Percentiles rank a stretch among this genome's conserved stretches.
These are phyloP conservation scores for Glaciozyma martinii DNA, from an alignment of 768 basidiomycete species.

Conservation along the genomic window DNA sequence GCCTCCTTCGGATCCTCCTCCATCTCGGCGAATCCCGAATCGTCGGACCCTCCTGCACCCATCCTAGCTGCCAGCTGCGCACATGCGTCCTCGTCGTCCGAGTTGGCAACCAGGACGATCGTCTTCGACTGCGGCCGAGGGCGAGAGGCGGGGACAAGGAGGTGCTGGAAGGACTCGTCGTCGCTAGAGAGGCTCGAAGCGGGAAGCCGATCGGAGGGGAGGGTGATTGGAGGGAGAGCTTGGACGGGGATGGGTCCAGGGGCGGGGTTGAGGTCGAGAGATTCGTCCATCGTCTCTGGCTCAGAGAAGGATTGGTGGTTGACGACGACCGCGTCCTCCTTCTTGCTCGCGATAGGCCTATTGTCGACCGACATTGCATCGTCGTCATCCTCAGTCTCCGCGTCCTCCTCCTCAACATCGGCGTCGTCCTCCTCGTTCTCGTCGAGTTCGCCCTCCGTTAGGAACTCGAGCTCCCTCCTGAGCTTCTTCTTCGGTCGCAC, in stretches of 20 bases:
- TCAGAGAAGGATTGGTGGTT: not conserved
- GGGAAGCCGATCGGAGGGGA: not conserved
- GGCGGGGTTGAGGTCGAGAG: not conserved
- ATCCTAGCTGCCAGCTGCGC: not conserved
- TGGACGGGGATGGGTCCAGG: not conserved
- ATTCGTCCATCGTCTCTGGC: not conserved
- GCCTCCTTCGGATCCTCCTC: not conserved
- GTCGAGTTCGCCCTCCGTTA: not conserved
- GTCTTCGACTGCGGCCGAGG: not conserved
- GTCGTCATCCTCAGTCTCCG: not conserved
- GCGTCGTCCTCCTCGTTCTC: not conserved
- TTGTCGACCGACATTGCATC: not conserved
- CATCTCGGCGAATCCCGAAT: not conserved
- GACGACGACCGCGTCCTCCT: not conserved
- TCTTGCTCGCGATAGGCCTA: not conserved
- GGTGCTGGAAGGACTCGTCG: not conserved
- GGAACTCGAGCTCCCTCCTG: not conserved
- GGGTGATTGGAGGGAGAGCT: not conserved
- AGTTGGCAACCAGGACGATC: not conserved
- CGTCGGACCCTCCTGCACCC: not conserved
- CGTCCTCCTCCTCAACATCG: not conserved
- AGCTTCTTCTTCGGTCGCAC: not conserved
- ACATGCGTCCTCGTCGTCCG: not conserved
- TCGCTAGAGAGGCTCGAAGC: not conserved
- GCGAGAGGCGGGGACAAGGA: not conserved